Base-by-base conservation (phyloP, 176 grass and related monocot species). In the Avena atlantica region DNA sequence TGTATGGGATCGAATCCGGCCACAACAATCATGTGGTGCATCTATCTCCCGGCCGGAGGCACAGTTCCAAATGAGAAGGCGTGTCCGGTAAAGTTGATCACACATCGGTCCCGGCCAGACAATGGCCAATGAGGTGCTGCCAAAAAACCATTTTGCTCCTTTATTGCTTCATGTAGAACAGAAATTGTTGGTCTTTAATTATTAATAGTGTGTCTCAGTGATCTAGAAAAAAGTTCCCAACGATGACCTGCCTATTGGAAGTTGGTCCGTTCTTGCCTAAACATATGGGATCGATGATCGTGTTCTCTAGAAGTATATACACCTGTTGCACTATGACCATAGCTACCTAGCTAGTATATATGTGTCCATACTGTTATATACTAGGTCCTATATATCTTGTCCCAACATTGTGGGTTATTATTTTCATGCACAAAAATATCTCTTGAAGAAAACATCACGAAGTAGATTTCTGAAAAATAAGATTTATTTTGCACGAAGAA, bases 71-170 rank as follows among this genome's bases (percentile, higher is more conserved):
- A 87, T 80, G 85, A 34, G 34, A 3, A 5, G 37, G 3, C 34
- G 44, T 90, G 89, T 90, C 65, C 71, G 80, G 55, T 74, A 80
- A 84, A 91, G 80, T 25, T 45, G 62, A 61, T 86, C 72, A 71
- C 8, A 76, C 48, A 53, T 3, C 21, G 44, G 45, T 74, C 45
- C 45, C 6, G 45, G 45, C 53, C 3, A 4, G 23, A 34, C 70
- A 72, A 52, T 49, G 44, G 44, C 89, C 84, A 87, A 86, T 72
- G 3, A 51, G 49, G 3, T 74, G 56, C 45, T 58, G 80, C 85
- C 75, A 91, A 87, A 79, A 82, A 64, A 34, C 0, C 0, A 50
- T 63, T 74, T 21, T 6, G 13, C 4, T 21, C 37, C 9, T 37
- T 25, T 31, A 6, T 40, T 40, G 14, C 27, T 25, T 59, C 49